Conservation (phyloP, 2,329 filamentous ascomycete species). For the Penicillium decumbens region DNA sequence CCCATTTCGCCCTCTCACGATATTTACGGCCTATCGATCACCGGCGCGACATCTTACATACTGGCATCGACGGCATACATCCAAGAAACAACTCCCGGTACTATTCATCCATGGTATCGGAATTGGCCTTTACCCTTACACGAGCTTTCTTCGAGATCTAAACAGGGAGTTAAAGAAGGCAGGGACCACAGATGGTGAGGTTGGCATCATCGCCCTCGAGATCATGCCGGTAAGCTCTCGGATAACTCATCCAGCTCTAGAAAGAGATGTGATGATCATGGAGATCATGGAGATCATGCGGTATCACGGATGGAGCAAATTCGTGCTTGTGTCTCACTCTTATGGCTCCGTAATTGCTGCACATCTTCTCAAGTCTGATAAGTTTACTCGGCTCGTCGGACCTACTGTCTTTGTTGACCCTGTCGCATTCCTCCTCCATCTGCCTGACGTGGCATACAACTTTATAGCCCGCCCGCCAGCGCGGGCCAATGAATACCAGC, state of each 20-base stretch:
- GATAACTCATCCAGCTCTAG: conserved; percentile 52
- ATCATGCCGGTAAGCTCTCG: conserved; percentile 62
- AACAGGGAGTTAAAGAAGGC: too few relatives aligned
- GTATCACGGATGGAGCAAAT: conserved; percentile 53
- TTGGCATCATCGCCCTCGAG: conserved; percentile 47
- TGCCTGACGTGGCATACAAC: conserved; percentile 67
- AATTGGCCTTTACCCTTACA: conserved; percentile 62
- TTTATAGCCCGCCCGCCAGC: conserved; percentile 55
- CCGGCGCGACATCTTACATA: conserved; percentile 54
- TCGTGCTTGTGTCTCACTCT: conserved; percentile 59
- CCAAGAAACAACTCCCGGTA: conserved; percentile 54
- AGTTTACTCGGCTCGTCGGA: conserved; percentile 47
- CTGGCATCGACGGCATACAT: conserved; percentile 62
- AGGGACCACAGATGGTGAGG: too few relatives aligned
- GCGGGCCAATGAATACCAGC: conserved; percentile 63
- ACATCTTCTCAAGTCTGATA: conserved; percentile 52
- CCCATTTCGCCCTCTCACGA: conserved; percentile 52
- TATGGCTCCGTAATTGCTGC: conserved; percentile 63
- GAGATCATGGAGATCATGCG: conserved; percentile 57
- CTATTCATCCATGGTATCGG: conserved; percentile 69
- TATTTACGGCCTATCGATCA: conserved; percentile 48
- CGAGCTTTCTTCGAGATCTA: conserved; percentile 53
- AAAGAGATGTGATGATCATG: conserved; percentile 50
- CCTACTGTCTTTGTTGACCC: conserved; percentile 52
- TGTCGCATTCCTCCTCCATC: conserved; percentile 59